Percentiles rank a stretch among this genome's conserved stretches.
Conservation (phyloP, 2,329 filamentous ascomycete genomes). For the Apiospora hydei region DNA sequence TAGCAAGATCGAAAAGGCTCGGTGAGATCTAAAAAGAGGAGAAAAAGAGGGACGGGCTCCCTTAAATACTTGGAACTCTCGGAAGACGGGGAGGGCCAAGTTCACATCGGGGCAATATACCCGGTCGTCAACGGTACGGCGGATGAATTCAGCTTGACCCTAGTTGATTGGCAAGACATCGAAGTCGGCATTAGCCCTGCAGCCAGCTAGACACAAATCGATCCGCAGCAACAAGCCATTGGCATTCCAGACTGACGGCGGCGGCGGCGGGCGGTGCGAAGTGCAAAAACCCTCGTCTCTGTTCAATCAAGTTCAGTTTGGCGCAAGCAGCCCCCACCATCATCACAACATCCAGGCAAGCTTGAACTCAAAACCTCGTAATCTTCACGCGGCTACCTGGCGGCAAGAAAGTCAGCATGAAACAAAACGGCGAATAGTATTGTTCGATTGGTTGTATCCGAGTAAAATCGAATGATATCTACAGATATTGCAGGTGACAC, state of each 20-base stretch:
- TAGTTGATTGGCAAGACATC: not conserved
- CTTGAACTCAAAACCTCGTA: constrained; percentile 9
- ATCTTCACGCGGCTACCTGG: not conserved
- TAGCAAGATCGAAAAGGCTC: not conserved
- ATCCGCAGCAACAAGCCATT: not conserved
- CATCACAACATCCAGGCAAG: not conserved
- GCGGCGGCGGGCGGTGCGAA: not conserved
- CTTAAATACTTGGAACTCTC: not conserved
- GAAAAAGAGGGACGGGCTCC: not conserved
- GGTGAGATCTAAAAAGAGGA: not conserved
- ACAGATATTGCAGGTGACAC: not conserved
- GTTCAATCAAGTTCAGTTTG: not conserved
- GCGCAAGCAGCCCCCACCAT: not conserved
- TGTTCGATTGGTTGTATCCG: not conserved
- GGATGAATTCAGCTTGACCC: constrained; percentile 16
- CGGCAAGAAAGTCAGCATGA: not conserved
- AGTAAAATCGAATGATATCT: not conserved
- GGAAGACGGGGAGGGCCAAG: constrained; percentile 6
- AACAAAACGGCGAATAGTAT: not conserved
- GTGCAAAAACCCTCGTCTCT: not conserved
- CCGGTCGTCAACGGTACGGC: constrained; percentile 9
- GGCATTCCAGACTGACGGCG: not conserved
- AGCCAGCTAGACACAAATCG: not conserved
- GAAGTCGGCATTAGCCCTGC: constrained; percentile 5
- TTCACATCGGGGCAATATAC: constrained; percentile 10